Percentiles rank a stretch among this genome's conserved stretches.
Conservation (phyloP, 202 grass and related monocot species). For the Cymbopogon flexuosus region DNA sequence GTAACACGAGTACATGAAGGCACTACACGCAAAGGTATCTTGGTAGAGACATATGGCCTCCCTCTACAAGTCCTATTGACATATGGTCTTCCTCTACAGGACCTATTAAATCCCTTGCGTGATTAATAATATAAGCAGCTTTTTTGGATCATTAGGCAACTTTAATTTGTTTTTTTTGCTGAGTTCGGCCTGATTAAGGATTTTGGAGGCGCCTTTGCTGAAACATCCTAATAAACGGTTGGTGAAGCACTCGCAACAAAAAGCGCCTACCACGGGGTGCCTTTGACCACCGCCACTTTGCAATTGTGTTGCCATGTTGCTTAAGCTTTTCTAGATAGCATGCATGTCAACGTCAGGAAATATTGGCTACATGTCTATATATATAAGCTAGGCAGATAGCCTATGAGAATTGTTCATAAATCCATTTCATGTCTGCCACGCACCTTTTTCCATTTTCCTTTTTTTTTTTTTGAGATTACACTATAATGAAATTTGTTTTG, state of each 20-base stretch:
- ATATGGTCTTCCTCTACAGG: no score
- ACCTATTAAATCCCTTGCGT: background rate
- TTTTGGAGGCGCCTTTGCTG: constrained; percentile 3
- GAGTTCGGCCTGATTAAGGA: constrained; percentile 31
- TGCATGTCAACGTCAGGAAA: constrained; percentile 16
- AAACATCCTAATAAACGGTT: background rate
- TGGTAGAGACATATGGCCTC: background rate
- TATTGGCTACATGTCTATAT: background rate
- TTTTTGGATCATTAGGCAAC: background rate
- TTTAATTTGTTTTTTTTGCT: background rate
- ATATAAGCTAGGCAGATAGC: background rate
- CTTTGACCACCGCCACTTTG: background rate
- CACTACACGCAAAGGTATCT: background rate
- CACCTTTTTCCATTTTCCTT: no score
- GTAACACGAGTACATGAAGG: background rate
- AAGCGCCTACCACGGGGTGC: background rate
- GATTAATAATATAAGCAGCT: background rate
- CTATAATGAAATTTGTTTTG: no score
- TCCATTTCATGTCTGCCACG: background rate
- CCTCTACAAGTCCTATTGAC: background rate
- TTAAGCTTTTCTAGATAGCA: background rate
- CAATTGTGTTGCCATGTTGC: background rate
- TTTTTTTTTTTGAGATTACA: no score
- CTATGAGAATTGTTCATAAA: background rate
- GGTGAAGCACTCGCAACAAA: background rate